Base-by-base conservation (phyloP, 2,329 filamentous ascomycete species). In the Phyllosticta capitalensis region DNA sequence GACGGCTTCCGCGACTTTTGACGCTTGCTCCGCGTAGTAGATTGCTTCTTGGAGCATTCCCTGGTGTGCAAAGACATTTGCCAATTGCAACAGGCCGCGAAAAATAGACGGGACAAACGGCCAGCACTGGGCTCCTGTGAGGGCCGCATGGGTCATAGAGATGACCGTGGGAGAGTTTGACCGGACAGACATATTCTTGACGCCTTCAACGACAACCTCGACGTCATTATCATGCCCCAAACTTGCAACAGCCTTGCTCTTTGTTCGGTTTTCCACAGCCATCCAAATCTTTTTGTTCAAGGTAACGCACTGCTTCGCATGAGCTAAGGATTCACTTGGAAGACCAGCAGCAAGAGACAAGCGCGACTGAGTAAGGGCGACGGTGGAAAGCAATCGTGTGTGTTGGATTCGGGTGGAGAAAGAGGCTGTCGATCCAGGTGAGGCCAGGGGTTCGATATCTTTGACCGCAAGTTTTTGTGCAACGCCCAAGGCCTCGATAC, bases 41-140 rank as follows among this genome's bases (percentile, higher is more conserved):
- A 92, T 76, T 1, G 92, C 92, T 70, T 97, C 92, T 62, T 90
- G 86, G 64, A 91, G 90, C 74, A 95, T 82, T 26, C 94, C 94
- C 63, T 94, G 83, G 64, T 95, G 87, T 1, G 88, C 84, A 65
- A 92, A 96, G 1, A 95, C 78, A 3, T 82, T 81, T 0, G 90
- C 90, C 2, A 96, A 81, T 61, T 91, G 86, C 61, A 86, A 74
- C 14, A 95, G 77, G 59, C 85, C 84, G 28, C 83, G 81, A 65
- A 91, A 86, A 20, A 96, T 79, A 0, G 87, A 84, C 26, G 84
- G 82, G 7, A 94, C 85, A 20, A 96, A 78, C 5, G 81, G 79
- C 92, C 92, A 97, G 66, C 92, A 91, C 2, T 83, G 80, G 0
- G 90, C 84, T 56, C 85, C 85, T 59, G 79, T 79, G 22, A 75